Evolutionary conservation across 257 asterid genomes (phyloP), one percentile per base, ranked within the genome.

Genomic region (Buddleja alternifolia): DNA sequence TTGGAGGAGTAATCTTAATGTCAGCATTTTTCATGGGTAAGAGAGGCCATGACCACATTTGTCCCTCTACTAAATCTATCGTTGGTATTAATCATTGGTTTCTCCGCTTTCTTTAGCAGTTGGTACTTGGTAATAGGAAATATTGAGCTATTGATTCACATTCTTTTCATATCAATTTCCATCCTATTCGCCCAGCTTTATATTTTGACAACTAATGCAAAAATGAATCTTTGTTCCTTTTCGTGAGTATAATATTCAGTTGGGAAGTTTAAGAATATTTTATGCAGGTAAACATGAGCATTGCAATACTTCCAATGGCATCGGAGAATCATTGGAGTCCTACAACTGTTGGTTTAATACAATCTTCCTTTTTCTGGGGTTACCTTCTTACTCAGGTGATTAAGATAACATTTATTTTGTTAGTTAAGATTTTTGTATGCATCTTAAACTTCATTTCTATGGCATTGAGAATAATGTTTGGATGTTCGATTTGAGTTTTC

Each of bases 271-370:
- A 67, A 41, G 60, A 68, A 80, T 70, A 66, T 56, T 48, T 42
- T 61, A 0, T 77, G 75, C 83, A 90, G 97, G 97, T 90, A 52
- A 92, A 92, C 88, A 92, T 92, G 98, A 89, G 98, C 78, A 89
- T 92, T 64, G 96, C 96, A 23, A 92, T 92, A 71, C 98, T 92
- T 69, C 98, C 98, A 39, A 92, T 92, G 98, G 68, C 98, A 53
- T 60, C 93, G 7, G 98, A 89, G 77, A 85, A 17, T 74, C 70
- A 85, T 20, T 92, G 98, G 98, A 80, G 88, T 75, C 87, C 92
- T 2, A 67, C 94, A 19, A 92, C 98, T 17, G 98, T 92, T 77
- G 98, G 98, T 73, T 70, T 89, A 45, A 85, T 92, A 57, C 98
- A 92, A 63, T 92, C 96, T 44, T 92, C 95, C 10, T 92, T 92